Conservation (phyloP, 495 filamentous ascomycete species). For the Neurospora hispaniola region DNA sequence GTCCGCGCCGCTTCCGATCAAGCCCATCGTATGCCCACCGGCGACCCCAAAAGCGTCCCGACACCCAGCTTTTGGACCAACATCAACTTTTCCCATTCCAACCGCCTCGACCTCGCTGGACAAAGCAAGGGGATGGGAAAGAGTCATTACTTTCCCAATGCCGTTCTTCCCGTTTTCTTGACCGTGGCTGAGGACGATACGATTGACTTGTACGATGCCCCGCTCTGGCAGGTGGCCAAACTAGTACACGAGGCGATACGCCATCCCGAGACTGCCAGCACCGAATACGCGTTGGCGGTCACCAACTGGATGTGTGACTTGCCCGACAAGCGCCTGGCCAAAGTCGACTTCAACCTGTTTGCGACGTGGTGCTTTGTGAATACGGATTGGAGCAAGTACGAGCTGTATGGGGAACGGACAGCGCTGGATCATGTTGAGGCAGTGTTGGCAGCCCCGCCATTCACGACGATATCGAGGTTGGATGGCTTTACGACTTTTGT, state of each 20-base stretch:
- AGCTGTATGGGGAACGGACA: background rate
- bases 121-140: background rate
- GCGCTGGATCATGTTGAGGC: background rate
- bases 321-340: background rate
- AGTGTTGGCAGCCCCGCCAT: background rate
- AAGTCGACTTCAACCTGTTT: background rate
- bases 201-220: background rate
- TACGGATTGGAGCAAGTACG: background rate
- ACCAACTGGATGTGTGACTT: background rate
- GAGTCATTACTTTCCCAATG: background rate
- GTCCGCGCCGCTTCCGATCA: background rate
- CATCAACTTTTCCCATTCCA: background rate
- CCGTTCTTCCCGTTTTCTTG: background rate
- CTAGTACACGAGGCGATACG: background rate
- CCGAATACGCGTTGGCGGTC: background rate
- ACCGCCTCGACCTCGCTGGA: background rate
- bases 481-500: background rate
- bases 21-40: background rate
- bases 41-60: background rate
- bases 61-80: background rate
- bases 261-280: background rate
- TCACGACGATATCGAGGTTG: background rate
- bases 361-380: background rate
- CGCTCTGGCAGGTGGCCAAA: background rate
- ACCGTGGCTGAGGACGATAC: background rate